Conservation (phyloP, 768 basidiomycete species). For the Pleurotus djamor region DNA sequence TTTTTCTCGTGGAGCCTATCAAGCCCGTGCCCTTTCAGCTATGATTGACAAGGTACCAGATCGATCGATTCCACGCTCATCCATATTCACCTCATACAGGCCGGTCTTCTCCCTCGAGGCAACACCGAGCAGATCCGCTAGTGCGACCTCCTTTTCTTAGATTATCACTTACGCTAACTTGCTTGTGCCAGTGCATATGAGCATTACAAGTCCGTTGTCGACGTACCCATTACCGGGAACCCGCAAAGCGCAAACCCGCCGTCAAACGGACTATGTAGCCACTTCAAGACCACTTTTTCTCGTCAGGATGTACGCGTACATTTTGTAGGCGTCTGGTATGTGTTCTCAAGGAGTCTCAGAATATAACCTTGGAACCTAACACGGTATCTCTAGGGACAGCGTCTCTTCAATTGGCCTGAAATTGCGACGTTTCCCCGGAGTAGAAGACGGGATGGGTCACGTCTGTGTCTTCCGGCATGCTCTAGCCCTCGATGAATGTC, state of each 20-base stretch:
- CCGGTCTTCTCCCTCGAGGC: slow-evolving; percentile 37
- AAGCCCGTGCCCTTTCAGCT: slow-evolving; percentile 38
- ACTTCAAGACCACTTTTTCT: slow-evolving; percentile 17
- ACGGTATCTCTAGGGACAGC: no score
- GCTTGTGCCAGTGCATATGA: slow-evolving; percentile 29
- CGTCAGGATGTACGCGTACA: slow-evolving; percentile 30
- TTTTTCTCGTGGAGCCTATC: slow-evolving; percentile 48
- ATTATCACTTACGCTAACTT: slow-evolving; percentile 1
- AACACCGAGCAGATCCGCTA: slow-evolving; percentile 38
- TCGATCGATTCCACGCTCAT: not conserved
- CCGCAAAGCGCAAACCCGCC: not conserved
- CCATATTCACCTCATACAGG: slow-evolving; percentile 19
- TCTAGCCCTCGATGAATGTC: slow-evolving; percentile 42
- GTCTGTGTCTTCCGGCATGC: slow-evolving; percentile 44
- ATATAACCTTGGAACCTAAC: no score
- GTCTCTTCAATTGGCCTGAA: slow-evolving; percentile 43
- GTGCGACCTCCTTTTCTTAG: not conserved
- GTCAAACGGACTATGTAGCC: slow-evolving; percentile 11
- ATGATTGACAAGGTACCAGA: slow-evolving; percentile 37
- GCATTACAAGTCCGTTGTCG: slow-evolving; percentile 17
- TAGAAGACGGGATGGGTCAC: slow-evolving; percentile 21
- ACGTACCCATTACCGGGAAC: not conserved
- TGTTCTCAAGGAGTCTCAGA: no score
- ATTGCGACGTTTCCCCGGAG: slow-evolving; percentile 24
- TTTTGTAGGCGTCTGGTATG: slow-evolving; percentile 43